These are phyloP conservation scores for Lindgomyces ingoldianus DNA, from an alignment of 495 filamentous ascomycete species.

Conservation along the genomic window DNA sequence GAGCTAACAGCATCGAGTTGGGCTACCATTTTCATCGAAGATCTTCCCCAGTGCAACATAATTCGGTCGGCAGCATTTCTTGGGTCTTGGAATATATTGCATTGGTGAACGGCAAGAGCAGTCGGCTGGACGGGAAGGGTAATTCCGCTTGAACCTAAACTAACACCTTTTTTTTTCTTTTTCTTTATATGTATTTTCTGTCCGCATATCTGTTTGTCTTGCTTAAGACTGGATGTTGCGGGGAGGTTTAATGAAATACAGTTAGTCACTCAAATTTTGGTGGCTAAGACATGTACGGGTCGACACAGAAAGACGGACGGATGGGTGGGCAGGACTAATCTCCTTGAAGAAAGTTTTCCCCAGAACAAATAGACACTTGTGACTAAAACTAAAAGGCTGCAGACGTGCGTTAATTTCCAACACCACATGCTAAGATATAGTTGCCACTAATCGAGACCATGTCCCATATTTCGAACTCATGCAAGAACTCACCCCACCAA, in stretches of 20 bases:
- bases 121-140: not conserved
- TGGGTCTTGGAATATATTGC: not conserved
- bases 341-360: not conserved
- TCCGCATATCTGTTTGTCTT: not conserved
- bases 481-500: too few species aligned
- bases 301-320: not conserved
- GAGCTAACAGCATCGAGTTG: conserved; percentile 7
- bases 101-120: not conserved
- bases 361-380: not conserved
- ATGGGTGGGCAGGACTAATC: not conserved
- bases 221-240: not conserved
- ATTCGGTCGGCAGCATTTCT: not conserved
- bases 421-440: too few species aligned
- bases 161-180: not conserved
- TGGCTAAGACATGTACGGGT: not conserved
- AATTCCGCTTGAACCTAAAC: not conserved
- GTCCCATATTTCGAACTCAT: too few species aligned
- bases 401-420: too few species aligned
- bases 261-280: not conserved
- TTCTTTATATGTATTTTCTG: not conserved
- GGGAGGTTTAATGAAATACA: not conserved
- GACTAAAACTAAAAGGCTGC: not conserved
- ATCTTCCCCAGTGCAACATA: not conserved
- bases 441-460: too few species aligned
- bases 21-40: not conserved